Percentiles rank a stretch among this genome's conserved stretches.
phyloP scores from a whole-genome alignment of 2,329 filamentous ascomycete species.

The Sarocladiaceae sp. region DNA sequence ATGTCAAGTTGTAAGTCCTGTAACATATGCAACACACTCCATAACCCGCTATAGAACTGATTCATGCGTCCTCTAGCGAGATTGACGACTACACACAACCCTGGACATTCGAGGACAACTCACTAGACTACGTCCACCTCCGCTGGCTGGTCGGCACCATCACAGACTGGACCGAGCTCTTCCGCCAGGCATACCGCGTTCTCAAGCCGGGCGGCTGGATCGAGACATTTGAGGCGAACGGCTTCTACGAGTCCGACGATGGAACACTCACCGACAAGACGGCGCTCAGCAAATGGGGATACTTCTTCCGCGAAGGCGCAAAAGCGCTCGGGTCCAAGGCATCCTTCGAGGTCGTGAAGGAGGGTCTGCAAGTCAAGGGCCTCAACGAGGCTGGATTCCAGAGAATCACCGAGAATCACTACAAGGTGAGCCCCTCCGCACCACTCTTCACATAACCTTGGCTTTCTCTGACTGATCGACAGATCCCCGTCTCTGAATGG shows the following conservation, averaged over 20 bases:
- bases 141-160: constrained; percentile 47
- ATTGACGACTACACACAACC: constrained; percentile 54
- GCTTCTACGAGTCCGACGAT: constrained; percentile 9
- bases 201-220: constrained; percentile 14
- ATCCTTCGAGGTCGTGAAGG: not conserved
- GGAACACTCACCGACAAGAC: constrained; percentile 6
- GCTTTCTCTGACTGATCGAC: not conserved
- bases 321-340: constrained; percentile 18
- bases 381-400: constrained; percentile 13
- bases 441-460: not conserved
- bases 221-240: constrained; percentile 9
- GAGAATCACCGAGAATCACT: constrained; percentile 9
- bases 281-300: constrained; percentile 10
- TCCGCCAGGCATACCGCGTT: constrained; percentile 23
- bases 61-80: constrained; percentile 28
- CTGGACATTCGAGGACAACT: constrained; percentile 38
- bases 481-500: constrained; percentile 12
- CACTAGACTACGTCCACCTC: constrained; percentile 55
- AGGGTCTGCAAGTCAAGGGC: constrained; percentile 5
- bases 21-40: not conserved
- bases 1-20: constrained; percentile 33
- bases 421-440: constrained; percentile 8
- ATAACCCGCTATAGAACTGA: not conserved
- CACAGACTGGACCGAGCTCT: constrained; percentile 43
- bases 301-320: constrained; percentile 20